Conservation (phyloP, 805 yeast species). For the Wickerhamomyces sydowiorum region DNA sequence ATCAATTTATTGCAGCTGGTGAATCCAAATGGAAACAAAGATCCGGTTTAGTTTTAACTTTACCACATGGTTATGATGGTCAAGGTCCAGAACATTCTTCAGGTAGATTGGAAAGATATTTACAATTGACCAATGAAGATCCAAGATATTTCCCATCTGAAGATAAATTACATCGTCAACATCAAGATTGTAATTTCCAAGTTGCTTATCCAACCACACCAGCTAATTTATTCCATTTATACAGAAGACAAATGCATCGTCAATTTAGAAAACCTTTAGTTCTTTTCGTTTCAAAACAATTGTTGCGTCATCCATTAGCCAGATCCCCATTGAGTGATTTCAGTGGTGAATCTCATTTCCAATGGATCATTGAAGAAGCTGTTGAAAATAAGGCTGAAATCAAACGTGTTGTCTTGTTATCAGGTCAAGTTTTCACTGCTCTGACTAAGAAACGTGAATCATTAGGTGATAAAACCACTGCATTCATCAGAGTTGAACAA, state of each 20-base stretch:
- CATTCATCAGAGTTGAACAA: conserved; percentile 87
- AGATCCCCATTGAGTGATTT: conserved; percentile 80
- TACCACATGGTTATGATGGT: conserved; percentile 99
- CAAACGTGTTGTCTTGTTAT: conserved; percentile 75
- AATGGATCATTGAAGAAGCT: conserved; percentile 91
- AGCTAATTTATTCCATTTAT: conserved; percentile 89
- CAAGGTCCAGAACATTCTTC: conserved; percentile 99
- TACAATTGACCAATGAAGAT: conserved; percentile 94
- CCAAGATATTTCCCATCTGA: conserved; percentile 88
- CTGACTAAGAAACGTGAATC: conserved; percentile 83
- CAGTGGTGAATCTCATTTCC: conserved; percentile 87
- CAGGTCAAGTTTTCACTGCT: conserved; percentile 95
- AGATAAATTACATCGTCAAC: conserved; percentile 91
- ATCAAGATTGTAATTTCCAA: conserved; percentile 98
- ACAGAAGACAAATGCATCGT: conserved; percentile 99
- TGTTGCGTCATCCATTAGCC: conserved; percentile 97
- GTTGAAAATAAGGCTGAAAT: conserved; percentile 79
- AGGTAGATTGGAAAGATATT: conserved; percentile 94
- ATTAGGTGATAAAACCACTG: conserved; percentile 73
- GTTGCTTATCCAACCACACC: conserved; percentile 98
- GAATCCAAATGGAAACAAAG: conserved; percentile 99
- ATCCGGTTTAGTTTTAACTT: conserved; percentile 88
- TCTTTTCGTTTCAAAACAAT: conserved; percentile 84
- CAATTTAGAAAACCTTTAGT: conserved; percentile 93
- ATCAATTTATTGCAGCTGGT: conserved; percentile 94